Base-by-base conservation (phyloP, 306 rosid species). In the Cucumis melo region DNA sequence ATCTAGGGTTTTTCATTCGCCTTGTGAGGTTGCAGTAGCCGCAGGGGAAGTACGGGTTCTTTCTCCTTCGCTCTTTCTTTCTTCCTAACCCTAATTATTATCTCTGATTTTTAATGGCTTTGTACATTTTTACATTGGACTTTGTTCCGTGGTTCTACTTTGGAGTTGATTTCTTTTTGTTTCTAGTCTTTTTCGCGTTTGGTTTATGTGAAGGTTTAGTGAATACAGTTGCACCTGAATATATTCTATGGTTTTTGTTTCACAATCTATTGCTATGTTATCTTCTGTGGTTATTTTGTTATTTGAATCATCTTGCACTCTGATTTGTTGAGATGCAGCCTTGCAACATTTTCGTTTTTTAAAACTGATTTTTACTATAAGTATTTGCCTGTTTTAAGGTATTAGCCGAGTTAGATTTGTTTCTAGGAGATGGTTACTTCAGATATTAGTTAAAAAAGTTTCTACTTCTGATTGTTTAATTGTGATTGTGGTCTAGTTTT, bases 11-110 rank as follows among this genome's bases (percentile, higher is more conserved):
- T 68, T 14, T 14, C n/a, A 5, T 42, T 13, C 56, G 11, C 34
- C 36, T 44, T 14, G 74, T 41, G 74, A 38, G 20, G 19, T 68
- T 68, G 74, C 74, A 21, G 74, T 44, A 68, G 74, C 74, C 74
- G 74, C 74, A 44, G 74, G 32, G 32, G 74, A 23, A 68, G 74
- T 41, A 21, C 56, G 39, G 75, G 12, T 44, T 41, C 56, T 21
- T n/a, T 65, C 53, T 38, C 51, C 48, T 16, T 34, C 1, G 7
- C 73, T 16, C 13, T 39, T 16, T 9, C 9, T 19, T 38, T 38
- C 32, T 41, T 13, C 39, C 1, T 12, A 46, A 42, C 73, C 17
- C 73, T 66, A 41, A 41, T 20, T 41, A n/a, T 24, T 2, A 51
- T 51, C 56, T 51, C 7, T 50, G 55, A 15, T 50, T 50, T 50